Conservation (phyloP, 495 filamentous ascomycete genomes). For the Hypoxylon perforatum region DNA sequence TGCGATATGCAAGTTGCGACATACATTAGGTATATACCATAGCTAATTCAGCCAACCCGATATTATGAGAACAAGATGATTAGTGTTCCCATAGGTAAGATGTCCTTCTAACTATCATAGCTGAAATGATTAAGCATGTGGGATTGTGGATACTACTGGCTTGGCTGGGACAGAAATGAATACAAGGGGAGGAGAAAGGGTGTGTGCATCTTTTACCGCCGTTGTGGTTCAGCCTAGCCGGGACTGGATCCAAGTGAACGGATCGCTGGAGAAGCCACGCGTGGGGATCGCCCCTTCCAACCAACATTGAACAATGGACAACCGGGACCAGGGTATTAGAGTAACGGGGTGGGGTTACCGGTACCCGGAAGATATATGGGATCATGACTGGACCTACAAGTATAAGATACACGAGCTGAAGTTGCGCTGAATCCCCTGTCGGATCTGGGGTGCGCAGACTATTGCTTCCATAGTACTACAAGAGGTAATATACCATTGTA, state of each 20-base stretch:
- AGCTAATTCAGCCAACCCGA: no score
- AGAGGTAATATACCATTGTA: neutral
- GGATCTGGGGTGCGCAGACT: constrained; percentile 32
- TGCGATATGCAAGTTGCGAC: no score
- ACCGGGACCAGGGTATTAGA: constrained; percentile 11
- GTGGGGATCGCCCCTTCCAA: constrained; percentile 30
- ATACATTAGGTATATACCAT: no score
- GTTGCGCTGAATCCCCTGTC: constrained; percentile 9
- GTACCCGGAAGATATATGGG: constrained; percentile 8
- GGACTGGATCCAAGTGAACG: constrained; percentile 30
- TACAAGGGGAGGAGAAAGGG: neutral
- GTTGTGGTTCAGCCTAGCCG: constrained; percentile 26
- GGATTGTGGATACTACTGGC: no score
- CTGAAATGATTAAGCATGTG: no score
- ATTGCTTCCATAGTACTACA: neutral
- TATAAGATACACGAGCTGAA: neutral
- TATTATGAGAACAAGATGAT: no score
- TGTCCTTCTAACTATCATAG: no score
- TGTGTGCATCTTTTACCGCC: neutral
- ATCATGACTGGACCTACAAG: neutral
- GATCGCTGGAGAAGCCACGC: constrained; percentile 32
- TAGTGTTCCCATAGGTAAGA: no score
- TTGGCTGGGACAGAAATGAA: no score
- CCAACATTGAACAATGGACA: constrained; percentile 32
- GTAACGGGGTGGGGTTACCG: constrained; percentile 5